Evolutionary conservation across 108 stramenopile genomes (phyloP).

Genomic region (Fragilaria crotonensis): DNA sequence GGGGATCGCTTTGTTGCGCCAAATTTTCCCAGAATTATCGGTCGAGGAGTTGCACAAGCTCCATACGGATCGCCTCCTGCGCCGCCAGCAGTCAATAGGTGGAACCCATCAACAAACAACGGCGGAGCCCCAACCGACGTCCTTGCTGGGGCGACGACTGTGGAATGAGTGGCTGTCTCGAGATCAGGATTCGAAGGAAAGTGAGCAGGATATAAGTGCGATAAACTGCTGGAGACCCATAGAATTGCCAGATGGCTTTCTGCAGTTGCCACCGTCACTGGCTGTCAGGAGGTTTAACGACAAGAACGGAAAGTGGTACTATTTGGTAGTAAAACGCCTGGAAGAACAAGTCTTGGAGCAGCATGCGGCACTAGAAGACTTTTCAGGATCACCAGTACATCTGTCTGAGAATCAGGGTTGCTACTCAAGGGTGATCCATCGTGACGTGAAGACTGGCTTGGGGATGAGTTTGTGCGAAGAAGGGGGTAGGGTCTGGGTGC

Average conservation of each 20-base stretch:
- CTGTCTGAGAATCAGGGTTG: background rate
- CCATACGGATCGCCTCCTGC: conserved; percentile 16
- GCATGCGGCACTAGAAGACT: conserved; percentile 9
- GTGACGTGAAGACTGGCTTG: conserved; percentile 44
- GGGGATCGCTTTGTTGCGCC: conserved; percentile 29
- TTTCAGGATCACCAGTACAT: background rate
- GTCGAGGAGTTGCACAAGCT: conserved; percentile 17
- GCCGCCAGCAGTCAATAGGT: background rate
- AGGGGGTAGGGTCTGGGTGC: conserved; percentile 35
- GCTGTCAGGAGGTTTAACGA: conserved; percentile 21
- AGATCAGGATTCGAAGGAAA: background rate
- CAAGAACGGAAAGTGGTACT: conserved; percentile 3
- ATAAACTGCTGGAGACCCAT: background rate
- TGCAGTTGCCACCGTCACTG: conserved; percentile 23
- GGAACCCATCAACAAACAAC: background rate
- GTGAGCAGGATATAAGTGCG: background rate
- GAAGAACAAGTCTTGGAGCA: conserved; percentile 23
- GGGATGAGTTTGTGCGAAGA: conserved; percentile 61
- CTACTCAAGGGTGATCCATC: conserved; percentile 24
- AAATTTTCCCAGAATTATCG: conserved; percentile 40
- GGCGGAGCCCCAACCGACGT: background rate
- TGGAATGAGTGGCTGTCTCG: background rate
- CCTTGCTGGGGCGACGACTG: background rate
- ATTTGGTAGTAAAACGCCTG: conserved; percentile 17
- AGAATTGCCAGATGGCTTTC: conserved; percentile 32